Base-by-base conservation (phyloP, 306 rosid species). In the Trifolium repens region DNA sequence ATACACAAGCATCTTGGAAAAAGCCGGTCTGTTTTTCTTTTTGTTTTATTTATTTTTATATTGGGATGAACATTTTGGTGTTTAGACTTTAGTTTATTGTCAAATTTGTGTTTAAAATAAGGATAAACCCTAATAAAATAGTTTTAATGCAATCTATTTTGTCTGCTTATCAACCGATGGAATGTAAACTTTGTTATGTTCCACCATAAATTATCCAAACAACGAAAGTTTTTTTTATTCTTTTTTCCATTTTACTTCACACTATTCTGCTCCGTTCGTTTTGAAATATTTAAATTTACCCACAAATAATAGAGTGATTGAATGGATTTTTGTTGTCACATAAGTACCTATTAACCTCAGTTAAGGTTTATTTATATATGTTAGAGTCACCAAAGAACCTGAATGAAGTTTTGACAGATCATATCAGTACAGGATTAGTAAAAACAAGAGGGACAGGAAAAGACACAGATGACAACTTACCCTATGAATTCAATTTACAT, bases 331-430 rank as follows among this genome's bases (percentile, higher is more conserved):
- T 14, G 2, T 26, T 27, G 47, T 30, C 59, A 40, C 17, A 17
- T 17, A 17, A 35, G 12, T 61, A 32, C 19, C 44, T n/a, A 61
- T 32, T 60, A 61, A 15, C 40, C 9, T 10, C 37, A 37, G 27
- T 2, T 37, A 65, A 24, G 43, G 54, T 50, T 75, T 15, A 65
- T 50, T 22, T 75, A 39, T 66, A 76, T 66, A 66, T 26, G 17
- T 39, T 75, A 22, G 55, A 52, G 73, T 12, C 32, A 15, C 17
- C 47, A 35, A 53, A 17, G 30, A 53, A 62, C 42, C 24, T 35
- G 8, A 76, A 39, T 30, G 12, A 40, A 53, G 57, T 27, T 67
- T 67, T 76, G 47, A 66, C n/a, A 42, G 27, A 35, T 55, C 61
- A 55, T 75, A n/a, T 64, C 44, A 15, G 43, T 64, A 64, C 43